Conservation (phyloP, 2,329 filamentous ascomycete species). For the Tolypocladium cylindrosporum region DNA sequence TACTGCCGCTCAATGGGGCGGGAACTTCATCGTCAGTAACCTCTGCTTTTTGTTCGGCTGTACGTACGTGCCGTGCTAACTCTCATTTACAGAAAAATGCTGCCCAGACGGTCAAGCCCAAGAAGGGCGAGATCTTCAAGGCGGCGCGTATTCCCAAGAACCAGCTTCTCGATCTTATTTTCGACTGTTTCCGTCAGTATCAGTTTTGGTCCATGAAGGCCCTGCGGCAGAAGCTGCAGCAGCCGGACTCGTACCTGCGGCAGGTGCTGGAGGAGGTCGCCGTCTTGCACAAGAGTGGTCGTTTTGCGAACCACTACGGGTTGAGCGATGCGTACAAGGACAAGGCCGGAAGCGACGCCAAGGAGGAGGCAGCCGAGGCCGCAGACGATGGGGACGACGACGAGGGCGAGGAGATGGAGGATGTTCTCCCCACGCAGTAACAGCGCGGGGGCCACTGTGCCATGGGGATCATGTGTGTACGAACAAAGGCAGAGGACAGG, state of each 20-base stretch:
- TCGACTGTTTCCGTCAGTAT: constrained; percentile 73
- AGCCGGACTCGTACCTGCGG: constrained; percentile 90
- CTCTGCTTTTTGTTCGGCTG: not conserved
- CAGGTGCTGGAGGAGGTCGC: constrained; percentile 77
- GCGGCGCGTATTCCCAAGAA: constrained; percentile 82
- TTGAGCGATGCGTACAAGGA: constrained; percentile 50
- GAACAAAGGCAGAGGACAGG: not conserved
- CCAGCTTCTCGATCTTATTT: constrained; percentile 78
- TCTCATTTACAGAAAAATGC: constrained; percentile 37
- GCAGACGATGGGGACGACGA: constrained; percentile 57
- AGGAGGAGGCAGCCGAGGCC: constrained; percentile 43
- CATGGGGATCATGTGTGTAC: not conserved
- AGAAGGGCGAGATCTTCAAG: constrained; percentile 65
- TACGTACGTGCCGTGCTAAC: constrained; percentile 1
- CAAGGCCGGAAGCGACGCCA: constrained; percentile 32
- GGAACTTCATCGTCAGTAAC: constrained; percentile 46
- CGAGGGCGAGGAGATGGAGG: constrained; percentile 67
- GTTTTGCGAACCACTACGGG: constrained; percentile 79
- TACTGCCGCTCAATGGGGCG: constrained; percentile 26
- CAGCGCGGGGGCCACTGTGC: not conserved
- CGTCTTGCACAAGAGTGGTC: constrained; percentile 69
- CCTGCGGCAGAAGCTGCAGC: constrained; percentile 64
- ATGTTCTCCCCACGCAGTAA: constrained; percentile 40
- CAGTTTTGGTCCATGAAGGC: constrained; percentile 92
- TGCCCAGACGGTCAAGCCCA: constrained; percentile 38